Evolutionary conservation across 179 eudicot species (phyloP).

Genomic region (Carnegiea gigantea): DNA sequence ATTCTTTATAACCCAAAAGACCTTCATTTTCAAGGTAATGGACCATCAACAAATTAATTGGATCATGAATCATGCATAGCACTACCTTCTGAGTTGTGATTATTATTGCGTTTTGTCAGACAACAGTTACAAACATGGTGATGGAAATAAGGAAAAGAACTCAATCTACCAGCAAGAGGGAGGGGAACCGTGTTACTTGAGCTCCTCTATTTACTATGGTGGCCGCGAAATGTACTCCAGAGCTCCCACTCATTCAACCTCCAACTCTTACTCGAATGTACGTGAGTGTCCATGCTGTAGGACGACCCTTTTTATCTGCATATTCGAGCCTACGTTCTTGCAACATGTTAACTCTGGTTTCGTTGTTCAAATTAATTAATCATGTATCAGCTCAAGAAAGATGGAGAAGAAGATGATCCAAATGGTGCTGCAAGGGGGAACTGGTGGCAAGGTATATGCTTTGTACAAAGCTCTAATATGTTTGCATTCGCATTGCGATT

Average conservation of each 20-base stretch:
- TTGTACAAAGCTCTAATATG: background rate
- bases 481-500: background rate
- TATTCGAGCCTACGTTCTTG: background rate
- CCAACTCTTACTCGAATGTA: conserved; percentile 36
- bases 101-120: background rate
- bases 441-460: conserved; percentile 51
- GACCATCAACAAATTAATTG: no score
- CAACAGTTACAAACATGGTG: conserved; percentile 20
- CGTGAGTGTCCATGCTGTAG: conserved; percentile 9
- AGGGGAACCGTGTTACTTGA: conserved; percentile 44
- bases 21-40: no score
- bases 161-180: conserved; percentile 38
- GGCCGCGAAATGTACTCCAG: conserved; percentile 50
- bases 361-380: no score
- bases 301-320: conserved; percentile 9
- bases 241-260: conserved; percentile 27
- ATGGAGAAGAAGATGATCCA: conserved; percentile 41
- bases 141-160: conserved; percentile 32
- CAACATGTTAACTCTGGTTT: no score
- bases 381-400: conserved; percentile 37
- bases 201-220: conserved; percentile 72
- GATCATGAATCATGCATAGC: no score
- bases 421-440: conserved; percentile 49
- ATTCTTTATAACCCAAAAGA: no score
- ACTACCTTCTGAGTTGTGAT: no score